These are phyloP conservation scores for Dactylonectria estremocensis DNA, from an alignment of 2,329 filamentous ascomycete species.

Conservation along the genomic window DNA sequence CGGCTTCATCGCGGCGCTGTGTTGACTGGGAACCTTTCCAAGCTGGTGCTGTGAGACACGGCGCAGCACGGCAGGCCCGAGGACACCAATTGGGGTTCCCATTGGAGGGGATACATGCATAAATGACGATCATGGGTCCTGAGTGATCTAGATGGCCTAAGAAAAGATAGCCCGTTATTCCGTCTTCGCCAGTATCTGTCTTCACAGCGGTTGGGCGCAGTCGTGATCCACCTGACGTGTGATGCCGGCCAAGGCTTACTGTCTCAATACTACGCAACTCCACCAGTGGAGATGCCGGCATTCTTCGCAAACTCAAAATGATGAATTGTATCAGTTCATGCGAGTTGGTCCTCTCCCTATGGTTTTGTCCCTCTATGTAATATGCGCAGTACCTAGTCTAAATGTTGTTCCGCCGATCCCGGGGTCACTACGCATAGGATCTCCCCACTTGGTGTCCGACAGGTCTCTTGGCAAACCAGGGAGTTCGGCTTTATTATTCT, in stretches of 20 bases:
- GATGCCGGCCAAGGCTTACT: too few relatives aligned
- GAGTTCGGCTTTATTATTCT: background rate
- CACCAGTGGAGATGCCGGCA: too few relatives aligned
- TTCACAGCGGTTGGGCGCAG: too few relatives aligned
- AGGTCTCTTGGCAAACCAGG: background rate
- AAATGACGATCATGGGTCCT: background rate
- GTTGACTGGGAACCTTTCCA: background rate
- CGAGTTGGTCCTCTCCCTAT: background rate
- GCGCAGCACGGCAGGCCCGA: background rate
- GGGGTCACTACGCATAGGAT: background rate
- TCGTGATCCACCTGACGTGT: too few relatives aligned
- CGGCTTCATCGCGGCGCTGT: background rate
- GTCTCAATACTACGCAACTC: too few relatives aligned
- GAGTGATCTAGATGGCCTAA: too few relatives aligned
- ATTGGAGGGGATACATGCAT: too few relatives aligned
- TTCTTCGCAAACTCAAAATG: too few relatives aligned
- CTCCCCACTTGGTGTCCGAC: background rate
- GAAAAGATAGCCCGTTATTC: too few relatives aligned
- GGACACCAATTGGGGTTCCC: too few relatives aligned
- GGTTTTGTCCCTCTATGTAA: background rate
- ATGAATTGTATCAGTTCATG: background rate
- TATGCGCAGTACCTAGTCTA: background rate
- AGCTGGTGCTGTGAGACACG: background rate
- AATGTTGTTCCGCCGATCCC: background rate
- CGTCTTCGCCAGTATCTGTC: too few relatives aligned